These are phyloP conservation scores for Phytopythium vexans DNA, from an alignment of 352 stramenopile genomes.

Conservation along the genomic window DNA sequence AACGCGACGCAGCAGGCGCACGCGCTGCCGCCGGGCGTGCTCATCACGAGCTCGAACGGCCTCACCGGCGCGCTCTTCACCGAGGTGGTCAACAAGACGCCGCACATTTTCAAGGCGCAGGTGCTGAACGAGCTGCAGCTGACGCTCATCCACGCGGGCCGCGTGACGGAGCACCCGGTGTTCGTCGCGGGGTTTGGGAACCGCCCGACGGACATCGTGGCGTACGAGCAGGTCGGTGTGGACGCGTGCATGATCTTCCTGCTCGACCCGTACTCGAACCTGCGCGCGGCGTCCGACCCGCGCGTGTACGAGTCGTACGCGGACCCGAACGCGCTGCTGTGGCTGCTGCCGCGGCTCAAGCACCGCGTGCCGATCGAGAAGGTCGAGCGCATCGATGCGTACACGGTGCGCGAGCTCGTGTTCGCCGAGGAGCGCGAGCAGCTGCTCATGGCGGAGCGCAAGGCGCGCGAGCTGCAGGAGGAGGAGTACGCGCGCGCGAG, in stretches of 20 bases:
- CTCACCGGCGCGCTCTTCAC: slow-evolving; percentile 75
- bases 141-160: slow-evolving; percentile 74
- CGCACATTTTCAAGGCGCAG: slow-evolving; percentile 79
- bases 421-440: slow-evolving; percentile 76
- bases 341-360: slow-evolving; percentile 77
- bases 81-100: slow-evolving; percentile 86
- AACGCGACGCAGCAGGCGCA: slow-evolving; percentile 64
- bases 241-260: slow-evolving; percentile 74
- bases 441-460: slow-evolving; percentile 57
- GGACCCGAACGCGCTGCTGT: slow-evolving; percentile 78
- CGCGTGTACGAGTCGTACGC: slow-evolving; percentile 79
- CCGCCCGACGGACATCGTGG: slow-evolving; percentile 74
- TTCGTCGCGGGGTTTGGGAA: slow-evolving; percentile 88
- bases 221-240: slow-evolving; percentile 75
- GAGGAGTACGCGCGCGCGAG: slow-evolving; percentile 52
- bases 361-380: slow-evolving; percentile 81
- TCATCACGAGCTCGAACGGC: slow-evolving; percentile 82
- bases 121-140: slow-evolving; percentile 82
- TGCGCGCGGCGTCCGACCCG: slow-evolving; percentile 54
- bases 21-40: slow-evolving; percentile 52
- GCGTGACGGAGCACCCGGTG: slow-evolving; percentile 65
- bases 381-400: slow-evolving; percentile 73
- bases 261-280: slow-evolving; percentile 77
- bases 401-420: slow-evolving; percentile 76
- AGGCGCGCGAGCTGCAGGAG: slow-evolving; percentile 60